Base-by-base conservation (phyloP, 2,329 filamentous ascomycete species). In the Pleurostoma richardsiae region DNA sequence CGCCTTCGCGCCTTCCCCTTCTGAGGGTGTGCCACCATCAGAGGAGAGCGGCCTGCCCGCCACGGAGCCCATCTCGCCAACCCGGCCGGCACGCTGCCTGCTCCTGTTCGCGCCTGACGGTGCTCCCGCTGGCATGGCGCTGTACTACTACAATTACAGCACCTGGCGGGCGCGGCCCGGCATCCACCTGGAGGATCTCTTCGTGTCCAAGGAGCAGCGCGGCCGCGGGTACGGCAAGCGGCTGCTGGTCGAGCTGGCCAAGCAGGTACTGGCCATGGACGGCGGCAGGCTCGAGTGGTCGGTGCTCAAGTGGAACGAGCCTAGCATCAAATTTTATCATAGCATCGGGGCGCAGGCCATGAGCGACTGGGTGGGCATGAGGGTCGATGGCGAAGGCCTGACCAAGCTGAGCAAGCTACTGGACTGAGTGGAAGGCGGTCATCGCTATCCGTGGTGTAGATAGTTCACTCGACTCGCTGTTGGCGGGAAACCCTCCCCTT, bases 121-220 rank as follows among this genome's bases (percentile, higher is more conserved):
- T 8, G 61, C 69, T 38, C 64, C 65, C 1, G 87, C 82, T 0
- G 90, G 86, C 42, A 89, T 96, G 79, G 90, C 90, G 1, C 69
- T 96, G 39, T 96, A 90, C 71, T 97, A 95, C 66, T 90, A 92
- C 75, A 97, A 92, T 69, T 97, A 96, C 70, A 90, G 85, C 60
- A 96, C 92, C 1, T 97, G 94, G 94, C 81, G 87, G 6, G 81
- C 87, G n/a, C 80, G 80, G 41, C 82, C 91, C 0, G 92, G 92
- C 3, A 87, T 99, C 60, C 96, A 95, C 66, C 83, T 97, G 36
- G 92, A 97, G 66, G 92, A 97, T 61, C 72, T 97, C n/a, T 96
- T 85, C 59, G 89, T 99, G 39, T 76, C 82, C 56, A 77, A 82
- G 1, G 70, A 71, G 40, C 83, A 86, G 57, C 76, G 94, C 4